A percentile compares a stretch with the other conserved stretches of the same genome.
These are phyloP conservation scores for Kluyveromyces siamensis DNA, from an alignment of 805 yeast genomes.

Conservation along the genomic window DNA sequence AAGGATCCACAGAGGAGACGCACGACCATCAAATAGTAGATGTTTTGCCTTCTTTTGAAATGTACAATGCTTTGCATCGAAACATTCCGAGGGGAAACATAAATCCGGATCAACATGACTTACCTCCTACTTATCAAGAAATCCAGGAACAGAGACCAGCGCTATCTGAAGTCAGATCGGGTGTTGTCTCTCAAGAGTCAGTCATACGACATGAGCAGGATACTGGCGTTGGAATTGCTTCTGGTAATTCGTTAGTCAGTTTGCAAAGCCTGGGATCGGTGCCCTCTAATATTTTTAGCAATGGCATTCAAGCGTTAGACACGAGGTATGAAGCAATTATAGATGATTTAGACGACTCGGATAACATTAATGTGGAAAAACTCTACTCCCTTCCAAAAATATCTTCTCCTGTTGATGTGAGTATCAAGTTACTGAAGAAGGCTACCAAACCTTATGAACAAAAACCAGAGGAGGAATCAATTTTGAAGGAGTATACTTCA, in stretches of 20 bases:
- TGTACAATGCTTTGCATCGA: conserved; percentile 43
- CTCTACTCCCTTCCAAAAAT: conserved; percentile 40
- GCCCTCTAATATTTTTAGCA: neutral
- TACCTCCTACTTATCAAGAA: conserved; percentile 30
- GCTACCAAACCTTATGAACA: conserved; percentile 37
- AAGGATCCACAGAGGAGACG: neutral
- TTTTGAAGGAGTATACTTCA: conserved; percentile 47
- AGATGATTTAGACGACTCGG: conserved; percentile 29
- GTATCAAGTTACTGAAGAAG: conserved; percentile 42
- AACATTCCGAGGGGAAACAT: conserved; percentile 35
- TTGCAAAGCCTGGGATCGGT: neutral
- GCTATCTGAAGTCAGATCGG: neutral
- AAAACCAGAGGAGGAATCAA: conserved; percentile 39
- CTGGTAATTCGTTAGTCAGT: neutral
- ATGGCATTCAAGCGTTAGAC: conserved; percentile 5
- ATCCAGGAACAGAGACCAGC: conserved; percentile 5
- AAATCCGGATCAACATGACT: conserved; percentile 22
- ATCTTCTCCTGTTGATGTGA: conserved; percentile 38
- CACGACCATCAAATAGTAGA: conserved; percentile 32
- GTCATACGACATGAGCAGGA: neutral
- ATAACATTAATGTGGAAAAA: conserved; percentile 42
- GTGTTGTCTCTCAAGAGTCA: neutral
- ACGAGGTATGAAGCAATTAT: conserved; percentile 15
- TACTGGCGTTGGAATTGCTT: neutral
- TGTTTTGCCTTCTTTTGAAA: conserved; percentile 59